Conservation (phyloP, 768 basidiomycete genomes). For the Arthromyces matolae region DNA sequence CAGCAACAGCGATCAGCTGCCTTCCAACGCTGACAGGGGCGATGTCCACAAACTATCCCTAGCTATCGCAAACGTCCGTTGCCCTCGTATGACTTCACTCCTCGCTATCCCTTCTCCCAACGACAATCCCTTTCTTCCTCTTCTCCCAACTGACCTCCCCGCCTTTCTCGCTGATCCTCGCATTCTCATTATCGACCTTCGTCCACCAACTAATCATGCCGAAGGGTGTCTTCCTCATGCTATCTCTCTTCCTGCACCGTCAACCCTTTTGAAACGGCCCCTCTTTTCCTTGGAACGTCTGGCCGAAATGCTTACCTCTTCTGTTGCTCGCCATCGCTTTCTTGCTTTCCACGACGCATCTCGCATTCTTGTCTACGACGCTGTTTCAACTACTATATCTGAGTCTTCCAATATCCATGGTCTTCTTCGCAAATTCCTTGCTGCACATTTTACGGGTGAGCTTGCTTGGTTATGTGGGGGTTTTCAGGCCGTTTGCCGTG, state of each 20-base stretch:
- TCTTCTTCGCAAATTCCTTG: constrained; percentile 71
- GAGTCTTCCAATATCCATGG: constrained; percentile 69
- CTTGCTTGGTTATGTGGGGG: constrained; percentile 83
- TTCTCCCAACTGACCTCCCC: constrained; percentile 25
- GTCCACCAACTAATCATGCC: constrained; percentile 73
- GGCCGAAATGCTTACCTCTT: constrained; percentile 72
- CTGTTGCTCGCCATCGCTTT: constrained; percentile 55
- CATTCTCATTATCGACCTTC: constrained; percentile 80
- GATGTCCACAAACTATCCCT: constrained; percentile 46
- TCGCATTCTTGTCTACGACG: constrained; percentile 82
- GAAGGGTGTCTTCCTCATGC: constrained; percentile 63
- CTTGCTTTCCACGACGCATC: constrained; percentile 51
- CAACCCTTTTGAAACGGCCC: constrained; percentile 90
- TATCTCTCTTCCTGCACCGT: constrained; percentile 87
- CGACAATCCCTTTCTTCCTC: constrained; percentile 17
- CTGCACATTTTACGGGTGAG: constrained; percentile 49
- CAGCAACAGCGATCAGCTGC: constrained; percentile 15
- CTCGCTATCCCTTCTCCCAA: constrained; percentile 7
- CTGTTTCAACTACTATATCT: constrained; percentile 59
- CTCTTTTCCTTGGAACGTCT: constrained; percentile 78
- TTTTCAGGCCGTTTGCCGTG: constrained; percentile 65
- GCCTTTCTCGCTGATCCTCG: constrained; percentile 31
- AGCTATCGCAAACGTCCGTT: constrained; percentile 44
- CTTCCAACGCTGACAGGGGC: constrained; percentile 22
- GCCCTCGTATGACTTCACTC: constrained; percentile 31